Percentiles rank a stretch among this genome's conserved stretches.
These are phyloP conservation scores for Phoma sp. DNA, from an alignment of 2,329 filamentous ascomycete genomes.

Conservation along the genomic window DNA sequence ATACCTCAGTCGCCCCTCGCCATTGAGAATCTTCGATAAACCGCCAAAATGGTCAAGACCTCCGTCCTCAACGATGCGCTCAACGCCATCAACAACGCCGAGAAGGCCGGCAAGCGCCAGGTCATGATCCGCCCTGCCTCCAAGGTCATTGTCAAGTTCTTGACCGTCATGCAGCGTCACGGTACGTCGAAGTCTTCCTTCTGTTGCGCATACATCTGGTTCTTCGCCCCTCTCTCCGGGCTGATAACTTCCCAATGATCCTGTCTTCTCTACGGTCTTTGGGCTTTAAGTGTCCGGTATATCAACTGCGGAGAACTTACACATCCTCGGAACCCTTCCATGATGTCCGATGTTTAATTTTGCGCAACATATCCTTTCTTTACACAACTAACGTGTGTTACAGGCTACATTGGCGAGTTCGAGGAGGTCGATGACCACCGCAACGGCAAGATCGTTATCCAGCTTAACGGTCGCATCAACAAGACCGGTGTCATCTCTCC, in stretches of 20 bases:
- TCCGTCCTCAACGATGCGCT: constrained; percentile 99
- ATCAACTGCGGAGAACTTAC: constrained; percentile 92
- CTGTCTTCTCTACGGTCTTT: constrained; percentile 81
- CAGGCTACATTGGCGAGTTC: constrained; percentile 99
- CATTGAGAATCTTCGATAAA: constrained; percentile 80
- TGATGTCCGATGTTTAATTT: constrained; percentile 94
- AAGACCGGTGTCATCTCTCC: constrained; percentile 99
- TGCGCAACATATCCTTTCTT: constrained; percentile 80
- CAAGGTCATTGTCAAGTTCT: constrained; percentile 99
- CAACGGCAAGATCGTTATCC: constrained; percentile 99
- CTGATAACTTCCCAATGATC: constrained; percentile 99
- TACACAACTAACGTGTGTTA: constrained; percentile 8
- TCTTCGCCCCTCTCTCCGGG: constrained; percentile 67
- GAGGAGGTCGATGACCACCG: constrained; percentile 99
- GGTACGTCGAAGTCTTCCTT: constrained; percentile 69
- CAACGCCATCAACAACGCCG: constrained; percentile 99
- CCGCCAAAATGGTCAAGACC: constrained; percentile 97
- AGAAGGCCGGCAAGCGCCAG: constrained; percentile 99
- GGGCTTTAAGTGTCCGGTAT: constrained; percentile 99
- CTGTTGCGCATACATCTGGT: constrained; percentile 16
- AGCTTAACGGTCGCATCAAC: constrained; percentile 98
- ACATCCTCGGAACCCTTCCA: constrained; percentile 78
- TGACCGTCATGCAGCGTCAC: constrained; percentile 99
- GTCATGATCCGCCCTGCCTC: constrained; percentile 97
- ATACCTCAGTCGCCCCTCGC: constrained; percentile 66